A percentile compares a stretch with the other conserved stretches of the same genome.
Evolutionary conservation across 495 filamentous ascomycete species (phyloP).

Genomic region (Aspergillus ellipticus): DNA sequence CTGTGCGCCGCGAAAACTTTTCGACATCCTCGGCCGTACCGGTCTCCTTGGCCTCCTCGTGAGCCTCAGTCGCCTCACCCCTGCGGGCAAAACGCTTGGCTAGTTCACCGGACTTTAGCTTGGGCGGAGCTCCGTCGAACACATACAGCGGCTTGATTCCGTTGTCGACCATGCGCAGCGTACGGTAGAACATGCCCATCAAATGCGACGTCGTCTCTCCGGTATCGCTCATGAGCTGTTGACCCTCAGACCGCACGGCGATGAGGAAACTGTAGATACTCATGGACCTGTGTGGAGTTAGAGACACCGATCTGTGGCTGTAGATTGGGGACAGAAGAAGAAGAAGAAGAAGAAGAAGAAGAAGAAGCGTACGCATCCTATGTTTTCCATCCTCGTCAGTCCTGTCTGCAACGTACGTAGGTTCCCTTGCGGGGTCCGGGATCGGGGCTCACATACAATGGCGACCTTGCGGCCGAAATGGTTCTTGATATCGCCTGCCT

Average conservation of each 20-base stretch:
- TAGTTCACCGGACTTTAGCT: conserved; percentile 92
- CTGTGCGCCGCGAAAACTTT: conserved; percentile 93
- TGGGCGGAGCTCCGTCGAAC: conserved; percentile 94
- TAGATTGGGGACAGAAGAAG: conserved; percentile 1
- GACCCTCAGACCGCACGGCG: conserved; percentile 91
- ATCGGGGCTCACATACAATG: conserved; percentile 60
- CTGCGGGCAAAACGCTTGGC: conserved; percentile 93
- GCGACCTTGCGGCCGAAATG: conserved; percentile 97
- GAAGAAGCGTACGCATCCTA: conserved; percentile 84
- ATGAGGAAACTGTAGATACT: conserved; percentile 98
- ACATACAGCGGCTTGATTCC: conserved; percentile 98
- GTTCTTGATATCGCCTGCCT: conserved; percentile 94
- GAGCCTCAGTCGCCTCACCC: conserved; percentile 77
- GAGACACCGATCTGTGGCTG: conserved; percentile 1
- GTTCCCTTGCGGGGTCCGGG: not conserved
- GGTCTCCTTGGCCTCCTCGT: conserved; percentile 95
- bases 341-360: no score
- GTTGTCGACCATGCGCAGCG: conserved; percentile 95
- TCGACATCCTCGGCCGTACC: conserved; percentile 96
- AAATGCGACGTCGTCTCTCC: conserved; percentile 96
- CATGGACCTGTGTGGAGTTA: conserved; percentile 70
- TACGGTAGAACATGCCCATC: conserved; percentile 99
- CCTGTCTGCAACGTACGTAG: not conserved
- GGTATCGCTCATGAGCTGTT: conserved; percentile 88
- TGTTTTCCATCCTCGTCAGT: conserved; percentile 14